Evolutionary conservation across 1,139 yeast genomes (phyloP), one percentile per base, ranked within the genome.

Genomic region (Protomyces inundatus): DNA sequence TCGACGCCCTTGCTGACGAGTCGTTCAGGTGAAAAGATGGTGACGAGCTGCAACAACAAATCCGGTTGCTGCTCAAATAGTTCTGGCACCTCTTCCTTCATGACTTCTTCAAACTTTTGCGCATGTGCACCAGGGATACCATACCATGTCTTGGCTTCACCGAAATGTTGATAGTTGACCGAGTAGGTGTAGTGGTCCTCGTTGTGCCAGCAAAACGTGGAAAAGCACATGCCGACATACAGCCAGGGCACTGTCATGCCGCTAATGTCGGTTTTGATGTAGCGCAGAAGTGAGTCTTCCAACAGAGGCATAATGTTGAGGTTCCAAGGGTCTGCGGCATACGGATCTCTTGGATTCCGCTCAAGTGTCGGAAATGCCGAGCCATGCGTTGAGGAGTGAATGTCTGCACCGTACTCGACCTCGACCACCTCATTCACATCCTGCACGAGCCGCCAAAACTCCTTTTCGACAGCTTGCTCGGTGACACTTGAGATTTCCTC

Each of bases 51-150:
- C 74, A 89, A 96, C 64, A 91, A 77, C 67, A 91, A 79, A 75
- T 90, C 97, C 0, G 96, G 97, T 70, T 91, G 97, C 70, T 86
- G 84, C 57, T 83, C 81, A 73, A 91, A 89, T 65, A 89, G 79
- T 72, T 90, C 97, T 0, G 98, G 98, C 0, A 93, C 89, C 14
- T 74, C 71, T 3, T 70, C 67, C 32, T 72, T 68, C 56, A 82
- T 67, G 3, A 85, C 74, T 0, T 70, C 68, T 71, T 90, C 95
- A 71, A 86, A 88, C 66, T 81, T 81, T 6, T 77, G 82, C 60
- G 85, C 83, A 64, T 84, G 84, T 68, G 78, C 77, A n/a, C 88
- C 90, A 0, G 93, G 86, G 23, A 90, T 81, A 54, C 90, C 84
- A 70, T 86, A 88, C 95, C 96, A 88, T n/a, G 86, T 76, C 71